phyloP scores from a whole-genome alignment of 2,329 filamentous ascomycete genomes.

The Magnaporthales sp. region DNA sequence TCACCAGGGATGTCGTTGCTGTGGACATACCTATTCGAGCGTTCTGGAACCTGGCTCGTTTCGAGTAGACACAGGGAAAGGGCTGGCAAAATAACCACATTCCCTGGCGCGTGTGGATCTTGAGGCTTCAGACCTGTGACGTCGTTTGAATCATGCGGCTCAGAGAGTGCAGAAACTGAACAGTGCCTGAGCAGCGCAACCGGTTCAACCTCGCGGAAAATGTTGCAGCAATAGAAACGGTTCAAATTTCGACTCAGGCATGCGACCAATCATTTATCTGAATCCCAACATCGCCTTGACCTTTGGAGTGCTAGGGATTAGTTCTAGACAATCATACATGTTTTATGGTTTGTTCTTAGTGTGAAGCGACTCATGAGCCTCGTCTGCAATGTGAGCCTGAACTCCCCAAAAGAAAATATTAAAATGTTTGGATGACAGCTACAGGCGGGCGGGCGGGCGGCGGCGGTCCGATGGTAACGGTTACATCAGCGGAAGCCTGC shows the following conservation, averaged over 20 bases:
- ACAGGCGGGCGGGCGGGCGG: background rate
- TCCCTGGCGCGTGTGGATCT: background rate
- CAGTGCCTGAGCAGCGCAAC: background rate
- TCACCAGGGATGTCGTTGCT: background rate
- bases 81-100: background rate
- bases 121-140: conserved; percentile 1
- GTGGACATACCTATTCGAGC: background rate
- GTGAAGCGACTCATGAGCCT: background rate
- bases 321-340: background rate
- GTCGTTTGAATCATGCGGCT: background rate
- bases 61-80: background rate
- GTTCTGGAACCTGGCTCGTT: background rate
- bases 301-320: background rate
- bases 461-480: background rate
- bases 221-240: background rate
- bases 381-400: background rate
- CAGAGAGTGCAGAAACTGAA: background rate
- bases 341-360: background rate
- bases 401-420: background rate
- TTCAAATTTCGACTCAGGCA: background rate
- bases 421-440: background rate
- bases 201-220: background rate
- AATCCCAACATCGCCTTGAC: background rate
- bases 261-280: background rate
- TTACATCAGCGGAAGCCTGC: background rate